phyloP scores from a whole-genome alignment of 2,329 filamentous ascomycete genomes.

The Trichoderma sp. region DNA sequence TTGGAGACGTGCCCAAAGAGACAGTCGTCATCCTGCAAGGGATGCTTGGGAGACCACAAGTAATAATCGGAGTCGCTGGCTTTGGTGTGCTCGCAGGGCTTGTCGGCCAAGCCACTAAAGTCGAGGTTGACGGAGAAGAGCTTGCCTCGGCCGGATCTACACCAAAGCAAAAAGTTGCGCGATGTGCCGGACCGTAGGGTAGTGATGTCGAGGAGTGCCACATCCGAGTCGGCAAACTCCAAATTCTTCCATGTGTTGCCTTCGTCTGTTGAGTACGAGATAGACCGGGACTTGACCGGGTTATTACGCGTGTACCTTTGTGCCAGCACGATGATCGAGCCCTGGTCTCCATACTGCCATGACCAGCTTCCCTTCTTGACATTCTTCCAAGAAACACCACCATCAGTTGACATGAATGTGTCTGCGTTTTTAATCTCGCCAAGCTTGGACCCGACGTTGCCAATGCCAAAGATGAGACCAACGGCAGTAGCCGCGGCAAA shows the following conservation, averaged over 20 bases:
- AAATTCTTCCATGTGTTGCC: slow-evolving; percentile 77
- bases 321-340: slow-evolving; percentile 86
- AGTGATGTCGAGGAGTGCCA: slow-evolving; percentile 76
- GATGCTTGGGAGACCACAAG: slow-evolving; percentile 84
- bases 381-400: slow-evolving; percentile 82
- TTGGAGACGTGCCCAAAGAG: slow-evolving; percentile 88
- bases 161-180: slow-evolving; percentile 91
- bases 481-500: slow-evolving; percentile 87
- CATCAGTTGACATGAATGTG: slow-evolving; percentile 89
- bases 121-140: slow-evolving; percentile 80
- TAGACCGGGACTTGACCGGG: slow-evolving; percentile 61
- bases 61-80: slow-evolving; percentile 68
- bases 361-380: slow-evolving; percentile 85
- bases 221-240: slow-evolving; percentile 67
- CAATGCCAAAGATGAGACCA: slow-evolving; percentile 85
- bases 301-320: slow-evolving; percentile 67
- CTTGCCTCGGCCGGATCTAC: slow-evolving; percentile 53
- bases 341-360: slow-evolving; percentile 95
- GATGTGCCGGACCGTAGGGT: slow-evolving; percentile 87
- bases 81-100: slow-evolving; percentile 68
- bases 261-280: slow-evolving; percentile 78
- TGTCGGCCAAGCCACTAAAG: slow-evolving; percentile 76
- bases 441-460: slow-evolving; percentile 79
- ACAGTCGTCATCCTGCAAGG: slow-evolving; percentile 73
- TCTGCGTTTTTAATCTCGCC: slow-evolving; percentile 68